phyloP scores from a whole-genome alignment of 1,284 basidiomycete genomes.

The Ustilago nuda region DNA sequence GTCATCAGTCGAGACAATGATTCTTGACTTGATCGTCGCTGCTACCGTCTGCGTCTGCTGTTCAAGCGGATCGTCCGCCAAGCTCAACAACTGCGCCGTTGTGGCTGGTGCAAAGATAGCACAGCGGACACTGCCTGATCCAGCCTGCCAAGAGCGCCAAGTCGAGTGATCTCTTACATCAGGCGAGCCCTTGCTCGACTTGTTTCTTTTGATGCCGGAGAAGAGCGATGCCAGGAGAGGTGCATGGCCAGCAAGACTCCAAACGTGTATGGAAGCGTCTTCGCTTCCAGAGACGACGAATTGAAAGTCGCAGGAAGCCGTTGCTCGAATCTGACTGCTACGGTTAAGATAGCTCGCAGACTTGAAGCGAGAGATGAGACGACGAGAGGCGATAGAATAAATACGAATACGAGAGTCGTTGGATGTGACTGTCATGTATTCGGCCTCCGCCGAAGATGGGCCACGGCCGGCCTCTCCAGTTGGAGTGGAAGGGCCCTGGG shows the following conservation, averaged over 20 bases:
- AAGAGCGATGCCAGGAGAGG: constrained; percentile 15
- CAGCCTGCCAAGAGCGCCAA: constrained; percentile 49
- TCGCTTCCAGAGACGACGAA: constrained; percentile 69
- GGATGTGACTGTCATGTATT: constrained; percentile 68
- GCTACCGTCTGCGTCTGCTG: background rate
- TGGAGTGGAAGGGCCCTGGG: constrained; percentile 14
- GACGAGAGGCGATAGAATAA: constrained; percentile 64
- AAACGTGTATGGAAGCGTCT: constrained; percentile 65
- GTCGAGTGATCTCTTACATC: constrained; percentile 26
- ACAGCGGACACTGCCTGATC: constrained; percentile 47
- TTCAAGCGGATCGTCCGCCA: constrained; percentile 45
- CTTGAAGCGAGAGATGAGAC: constrained; percentile 55
- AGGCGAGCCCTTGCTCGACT: constrained; percentile 7
- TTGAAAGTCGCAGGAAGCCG: constrained; percentile 60
- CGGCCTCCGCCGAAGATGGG: constrained; percentile 13
- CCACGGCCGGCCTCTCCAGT: background rate
- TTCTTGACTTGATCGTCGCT: constrained; percentile 19
- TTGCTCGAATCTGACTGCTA: constrained; percentile 68
- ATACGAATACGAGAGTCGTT: constrained; percentile 70
- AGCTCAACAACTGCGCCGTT: constrained; percentile 31
- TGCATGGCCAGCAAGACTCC: constrained; percentile 46
- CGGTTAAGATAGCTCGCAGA: constrained; percentile 54
- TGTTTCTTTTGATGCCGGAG: constrained; percentile 32
- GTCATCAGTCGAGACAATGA: constrained; percentile 59
- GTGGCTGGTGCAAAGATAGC: constrained; percentile 53